Base-by-base conservation (phyloP, 75 land plant species). In the Chamaecyparis obtusa region DNA sequence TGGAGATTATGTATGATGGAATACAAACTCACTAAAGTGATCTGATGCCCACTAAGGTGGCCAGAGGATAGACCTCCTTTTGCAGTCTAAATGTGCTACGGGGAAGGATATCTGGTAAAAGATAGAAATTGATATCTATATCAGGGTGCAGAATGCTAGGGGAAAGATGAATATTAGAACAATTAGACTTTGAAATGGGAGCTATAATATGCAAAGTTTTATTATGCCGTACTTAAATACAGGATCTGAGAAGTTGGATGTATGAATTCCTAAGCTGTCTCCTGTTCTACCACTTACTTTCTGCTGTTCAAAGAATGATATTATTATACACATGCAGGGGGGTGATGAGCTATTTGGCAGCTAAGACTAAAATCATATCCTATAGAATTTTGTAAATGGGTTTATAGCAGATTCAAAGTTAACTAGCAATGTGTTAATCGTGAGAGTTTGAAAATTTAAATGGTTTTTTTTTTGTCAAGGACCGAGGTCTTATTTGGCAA, bases 381-480 rank as follows among this genome's bases (percentile, higher is more conserved):
- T 14, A 74, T 7, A 74, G 76, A 3, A 32, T 74, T 32, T 74
- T 32, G 37, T 74, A 74, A 74, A 74, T 33, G 14, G 36, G 76
- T 74, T 9, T 49, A 74, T 10, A 32, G 37, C 37, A 74, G 76
- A 33, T 33, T 33, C 16, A 14, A 33, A 85, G 43, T 24, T 33
- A 16, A 36, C 43, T 2, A 27, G 24, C 5, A 5, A 81, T 36
- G 11, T 81, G 24, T n/a, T 41, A 81, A 46, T n/a, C 0, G 32
- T 81, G 54, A 81, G 30, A n/a, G n/a, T 81, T 81, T 46, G 83
- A 81, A 46, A n/a, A 81, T n/a, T 81, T 27, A 44, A n/a, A 81
- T 9, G 3, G 30, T 14, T 1, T 46, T 81, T 46, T 81, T 74
- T 46, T 46, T 41, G 46, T n/a, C 14, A 27, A 81, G 4, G 33